A percentile compares a stretch with the other conserved stretches of the same genome.
phyloP scores from a whole-genome alignment of 2,329 filamentous ascomycete species.

The Diaporthe amygdali region DNA sequence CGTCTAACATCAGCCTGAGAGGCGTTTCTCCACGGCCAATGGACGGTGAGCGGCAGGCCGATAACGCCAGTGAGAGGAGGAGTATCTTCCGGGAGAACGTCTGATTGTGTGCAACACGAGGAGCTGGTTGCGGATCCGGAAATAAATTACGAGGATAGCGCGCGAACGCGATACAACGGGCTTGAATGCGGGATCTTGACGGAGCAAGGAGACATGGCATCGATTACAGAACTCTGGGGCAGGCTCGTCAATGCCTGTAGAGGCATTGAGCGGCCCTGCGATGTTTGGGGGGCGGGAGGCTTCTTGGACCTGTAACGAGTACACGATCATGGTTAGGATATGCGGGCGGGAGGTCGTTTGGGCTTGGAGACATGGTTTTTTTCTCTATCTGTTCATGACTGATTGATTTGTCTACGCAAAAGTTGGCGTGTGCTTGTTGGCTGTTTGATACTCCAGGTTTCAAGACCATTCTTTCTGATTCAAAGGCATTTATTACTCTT shows the following conservation, averaged over 20 bases:
- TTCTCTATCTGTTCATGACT: not conserved
- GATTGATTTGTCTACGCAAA: not conserved
- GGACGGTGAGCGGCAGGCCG: conserved; percentile 48
- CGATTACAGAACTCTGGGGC: not conserved
- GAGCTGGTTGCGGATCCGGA: not conserved
- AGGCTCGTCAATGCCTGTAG: not conserved
- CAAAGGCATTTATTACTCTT: not conserved
- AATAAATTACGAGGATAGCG: not conserved
- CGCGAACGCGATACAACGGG: not conserved
- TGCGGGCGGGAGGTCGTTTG: not conserved
- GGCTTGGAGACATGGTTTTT: not conserved
- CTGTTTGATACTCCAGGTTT: conserved; percentile 6
- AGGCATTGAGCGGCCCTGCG: not conserved
- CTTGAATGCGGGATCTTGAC: not conserved
- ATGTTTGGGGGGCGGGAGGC: not conserved
- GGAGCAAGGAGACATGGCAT: not conserved
- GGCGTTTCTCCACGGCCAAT: conserved; percentile 81
- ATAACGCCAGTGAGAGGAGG: conserved; percentile 59
- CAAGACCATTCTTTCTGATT: conserved; percentile 6
- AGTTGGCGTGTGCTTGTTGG: conserved; percentile 1
- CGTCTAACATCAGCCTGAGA: conserved; percentile 65
- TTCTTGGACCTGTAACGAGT: not conserved
- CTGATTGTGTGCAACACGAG: conserved; percentile 38
- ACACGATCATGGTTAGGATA: conserved; percentile 13
- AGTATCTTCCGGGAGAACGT: conserved; percentile 76